A percentile compares a stretch with the other conserved stretches of the same genome.
Evolutionary conservation across 768 basidiomycete species (phyloP).

Genomic region (Tricholoma hemisulphureum): DNA sequence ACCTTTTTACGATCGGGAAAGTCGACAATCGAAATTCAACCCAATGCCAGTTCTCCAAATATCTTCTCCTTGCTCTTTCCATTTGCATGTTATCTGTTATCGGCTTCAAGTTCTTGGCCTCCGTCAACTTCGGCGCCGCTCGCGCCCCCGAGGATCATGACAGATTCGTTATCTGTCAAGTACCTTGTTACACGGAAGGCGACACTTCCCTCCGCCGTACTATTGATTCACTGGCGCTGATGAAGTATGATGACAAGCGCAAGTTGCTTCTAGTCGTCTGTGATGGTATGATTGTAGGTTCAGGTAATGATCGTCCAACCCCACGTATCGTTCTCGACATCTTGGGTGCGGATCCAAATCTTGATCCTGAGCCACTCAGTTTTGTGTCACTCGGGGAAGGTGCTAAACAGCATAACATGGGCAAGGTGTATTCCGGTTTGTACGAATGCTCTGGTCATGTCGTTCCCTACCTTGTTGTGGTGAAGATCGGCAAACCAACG

Average conservation of each 20-base stretch:
- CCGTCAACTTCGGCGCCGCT: slow-evolving; percentile 69
- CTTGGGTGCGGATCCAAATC: slow-evolving; percentile 87
- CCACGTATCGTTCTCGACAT: slow-evolving; percentile 97
- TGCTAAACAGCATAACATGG: slow-evolving; percentile 96
- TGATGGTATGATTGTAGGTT: slow-evolving; percentile 97
- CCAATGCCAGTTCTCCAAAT: slow-evolving; percentile 88
- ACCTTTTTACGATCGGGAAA: slow-evolving; percentile 88
- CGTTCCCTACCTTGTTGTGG: slow-evolving; percentile 89
- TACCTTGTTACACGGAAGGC: slow-evolving; percentile 98
- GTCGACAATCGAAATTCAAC: slow-evolving; percentile 90
- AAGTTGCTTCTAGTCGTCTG: slow-evolving; percentile 92
- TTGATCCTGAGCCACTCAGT: slow-evolving; percentile 92
- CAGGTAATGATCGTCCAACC: slow-evolving; percentile 94
- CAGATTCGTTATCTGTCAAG: slow-evolving; percentile 94
- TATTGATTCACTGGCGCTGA: slow-evolving; percentile 89
- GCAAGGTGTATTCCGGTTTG: slow-evolving; percentile 93
- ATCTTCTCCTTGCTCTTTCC: slow-evolving; percentile 87
- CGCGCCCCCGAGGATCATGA: slow-evolving; percentile 88
- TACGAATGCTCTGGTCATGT: slow-evolving; percentile 95
- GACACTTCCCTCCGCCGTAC: slow-evolving; percentile 80
- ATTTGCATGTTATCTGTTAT: slow-evolving; percentile 92
- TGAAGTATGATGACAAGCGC: slow-evolving; percentile 98
- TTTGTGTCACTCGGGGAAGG: slow-evolving; percentile 95
- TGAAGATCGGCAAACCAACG: slow-evolving; percentile 93
- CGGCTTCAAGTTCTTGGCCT: slow-evolving; percentile 89